Evolutionary conservation across 805 yeast species (phyloP).

Genomic region (Kodamaea leandrae): DNA sequence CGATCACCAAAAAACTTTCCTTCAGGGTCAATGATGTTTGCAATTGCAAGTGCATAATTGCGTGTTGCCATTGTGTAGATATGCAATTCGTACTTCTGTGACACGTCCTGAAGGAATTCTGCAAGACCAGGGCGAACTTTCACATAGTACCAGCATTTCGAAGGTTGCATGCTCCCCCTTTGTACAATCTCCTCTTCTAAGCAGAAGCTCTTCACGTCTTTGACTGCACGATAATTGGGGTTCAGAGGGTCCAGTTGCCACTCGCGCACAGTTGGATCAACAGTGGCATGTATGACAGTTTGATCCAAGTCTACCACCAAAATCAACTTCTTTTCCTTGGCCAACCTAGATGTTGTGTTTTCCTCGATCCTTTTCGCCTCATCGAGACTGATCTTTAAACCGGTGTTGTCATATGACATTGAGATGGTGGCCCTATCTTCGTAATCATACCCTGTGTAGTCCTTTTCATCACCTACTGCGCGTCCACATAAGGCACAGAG

Average conservation of each 20-base stretch:
- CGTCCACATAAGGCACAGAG: constrained; percentile 91
- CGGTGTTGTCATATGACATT: constrained; percentile 86
- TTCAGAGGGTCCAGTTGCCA: constrained; percentile 87
- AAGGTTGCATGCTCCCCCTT: constrained; percentile 25
- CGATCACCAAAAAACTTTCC: constrained; percentile 87
- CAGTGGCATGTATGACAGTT: constrained; percentile 96
- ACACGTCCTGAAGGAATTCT: constrained; percentile 64
- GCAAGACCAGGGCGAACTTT: constrained; percentile 85
- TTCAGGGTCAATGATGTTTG: constrained; percentile 86
- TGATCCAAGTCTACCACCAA: constrained; percentile 96
- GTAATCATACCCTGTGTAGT: constrained; percentile 67
- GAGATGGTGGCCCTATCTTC: constrained; percentile 78
- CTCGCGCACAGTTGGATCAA: constrained; percentile 94
- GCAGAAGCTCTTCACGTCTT: constrained; percentile 75
- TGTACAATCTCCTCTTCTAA: constrained; percentile 61
- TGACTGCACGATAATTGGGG: constrained; percentile 81
- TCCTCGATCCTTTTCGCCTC: constrained; percentile 87
- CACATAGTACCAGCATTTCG: constrained; percentile 84
- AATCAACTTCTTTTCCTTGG: constrained; percentile 66
- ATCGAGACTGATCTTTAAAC: constrained; percentile 74
- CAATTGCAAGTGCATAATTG: constrained; percentile 85
- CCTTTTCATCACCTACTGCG: constrained; percentile 64
- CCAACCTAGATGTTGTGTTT: constrained; percentile 57
- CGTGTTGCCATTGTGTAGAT: constrained; percentile 98
- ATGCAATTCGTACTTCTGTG: constrained; percentile 79